phyloP scores from a whole-genome alignment of 2,329 filamentous ascomycete genomes.

The Zymoseptoria ardabiliae region DNA sequence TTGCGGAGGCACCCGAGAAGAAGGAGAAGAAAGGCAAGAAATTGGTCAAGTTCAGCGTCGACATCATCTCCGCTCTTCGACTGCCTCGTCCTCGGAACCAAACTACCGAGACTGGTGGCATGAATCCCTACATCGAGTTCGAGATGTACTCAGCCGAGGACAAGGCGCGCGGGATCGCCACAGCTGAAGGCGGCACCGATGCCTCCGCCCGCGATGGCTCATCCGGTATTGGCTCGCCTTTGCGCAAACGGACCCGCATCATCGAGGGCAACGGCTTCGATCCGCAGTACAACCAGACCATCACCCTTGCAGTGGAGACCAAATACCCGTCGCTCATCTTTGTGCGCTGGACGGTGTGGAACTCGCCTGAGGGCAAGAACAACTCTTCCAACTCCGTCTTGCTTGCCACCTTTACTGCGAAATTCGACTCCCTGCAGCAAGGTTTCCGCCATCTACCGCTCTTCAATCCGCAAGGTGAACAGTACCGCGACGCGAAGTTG shows the following conservation, averaged over 20 bases:
- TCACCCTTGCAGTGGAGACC: conserved; percentile 76
- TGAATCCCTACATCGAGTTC: conserved; percentile 91
- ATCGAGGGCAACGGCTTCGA: conserved; percentile 89
- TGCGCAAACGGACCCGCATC: conserved; percentile 72
- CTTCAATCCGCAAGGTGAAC: conserved; percentile 80
- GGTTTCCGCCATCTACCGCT: conserved; percentile 90
- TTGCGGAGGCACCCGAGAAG: conserved; percentile 44
- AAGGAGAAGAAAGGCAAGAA: conserved; percentile 65
- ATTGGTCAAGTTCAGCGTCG: conserved; percentile 74
- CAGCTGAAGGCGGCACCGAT: conserved; percentile 59
- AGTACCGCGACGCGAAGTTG: conserved; percentile 88
- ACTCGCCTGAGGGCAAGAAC: conserved; percentile 68
- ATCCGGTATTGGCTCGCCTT: conserved; percentile 62
- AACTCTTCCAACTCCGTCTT: conserved; percentile 53
- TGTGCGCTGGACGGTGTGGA: conserved; percentile 85
- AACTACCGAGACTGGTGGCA: conserved; percentile 57
- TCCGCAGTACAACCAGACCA: conserved; percentile 73
- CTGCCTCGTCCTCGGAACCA: conserved; percentile 74
- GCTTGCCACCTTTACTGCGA: conserved; percentile 85
- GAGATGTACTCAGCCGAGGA: conserved; percentile 94
- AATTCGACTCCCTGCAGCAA: conserved; percentile 79
- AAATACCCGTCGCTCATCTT: conserved; percentile 92
- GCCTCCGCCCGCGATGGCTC: conserved; percentile 57
- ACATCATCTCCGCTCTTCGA: conserved; percentile 89
- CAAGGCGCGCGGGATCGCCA: conserved; percentile 67